Evolutionary conservation across 805 yeast genomes (phyloP).

Genomic region (Candida loeiensis): DNA sequence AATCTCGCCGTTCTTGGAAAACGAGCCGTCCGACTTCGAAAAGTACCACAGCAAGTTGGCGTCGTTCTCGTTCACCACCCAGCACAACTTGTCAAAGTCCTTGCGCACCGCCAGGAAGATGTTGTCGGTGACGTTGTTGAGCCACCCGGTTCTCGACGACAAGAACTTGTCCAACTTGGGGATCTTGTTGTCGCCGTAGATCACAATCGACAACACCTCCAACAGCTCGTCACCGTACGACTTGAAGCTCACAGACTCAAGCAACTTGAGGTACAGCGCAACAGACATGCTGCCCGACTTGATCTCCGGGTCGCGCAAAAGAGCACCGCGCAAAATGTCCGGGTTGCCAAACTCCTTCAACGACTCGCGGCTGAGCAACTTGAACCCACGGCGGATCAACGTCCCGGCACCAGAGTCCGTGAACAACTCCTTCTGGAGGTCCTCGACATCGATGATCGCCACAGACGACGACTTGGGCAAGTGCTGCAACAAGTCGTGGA

Average conservation of each 20-base stretch:
- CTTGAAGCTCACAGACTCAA: slow-evolving; percentile 61
- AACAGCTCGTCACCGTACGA: slow-evolving; percentile 94
- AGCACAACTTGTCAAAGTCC: slow-evolving; percentile 70
- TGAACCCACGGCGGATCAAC: slow-evolving; percentile 94
- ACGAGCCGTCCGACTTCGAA: slow-evolving; percentile 90
- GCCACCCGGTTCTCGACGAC: slow-evolving; percentile 91
- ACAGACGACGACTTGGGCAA: slow-evolving; percentile 97
- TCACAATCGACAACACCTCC: slow-evolving; percentile 88
- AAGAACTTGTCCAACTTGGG: slow-evolving; percentile 81
- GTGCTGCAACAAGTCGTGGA: slow-evolving; percentile 88
- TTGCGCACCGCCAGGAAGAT: slow-evolving; percentile 78
- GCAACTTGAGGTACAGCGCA: slow-evolving; percentile 73
- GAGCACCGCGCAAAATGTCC: slow-evolving; percentile 73
- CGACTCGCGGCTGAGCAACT: slow-evolving; percentile 67
- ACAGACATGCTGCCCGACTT: slow-evolving; percentile 67
- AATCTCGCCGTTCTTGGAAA: slow-evolving; percentile 81
- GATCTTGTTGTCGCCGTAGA: slow-evolving; percentile 45
- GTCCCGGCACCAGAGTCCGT: slow-evolving; percentile 99
- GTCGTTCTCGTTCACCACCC: slow-evolving; percentile 90
- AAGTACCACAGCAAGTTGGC: slow-evolving; percentile 90
- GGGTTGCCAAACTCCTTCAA: slow-evolving; percentile 66
- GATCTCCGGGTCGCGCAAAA: slow-evolving; percentile 74
- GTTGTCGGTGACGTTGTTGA: slow-evolving; percentile 94
- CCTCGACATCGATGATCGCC: slow-evolving; percentile 93
- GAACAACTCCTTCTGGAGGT: slow-evolving; percentile 93